Evolutionary conservation across 768 basidiomycete genomes (phyloP), one percentile per base, ranked within the genome.

Genomic region (Lactifluus hygrophoroides): DNA sequence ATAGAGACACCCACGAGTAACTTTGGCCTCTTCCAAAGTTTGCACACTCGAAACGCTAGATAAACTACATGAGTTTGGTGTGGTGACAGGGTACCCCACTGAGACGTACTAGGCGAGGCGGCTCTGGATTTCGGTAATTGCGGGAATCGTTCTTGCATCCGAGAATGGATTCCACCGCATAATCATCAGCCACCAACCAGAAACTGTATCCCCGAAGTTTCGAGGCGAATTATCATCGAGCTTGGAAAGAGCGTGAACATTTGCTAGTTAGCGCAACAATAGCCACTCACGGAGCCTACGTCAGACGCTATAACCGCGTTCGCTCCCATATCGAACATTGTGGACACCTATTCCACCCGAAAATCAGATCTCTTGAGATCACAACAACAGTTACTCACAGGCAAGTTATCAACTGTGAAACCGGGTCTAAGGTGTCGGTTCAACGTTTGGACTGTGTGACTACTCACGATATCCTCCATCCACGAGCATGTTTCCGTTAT

Each of bases 81-180:
- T 27, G 70, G 34, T 66, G 56, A 58, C 35, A 23, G 6, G 28
- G 45, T 32, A 30, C 55, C 30, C n/a, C 3, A 28, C 19, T 6
- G 49, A 51, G 17, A 80, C 93, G 64, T 66, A 96, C 94, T 98
- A 99, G 52, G 95, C 91, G 47, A 99, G 78, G 14, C 96, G 84
- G 70, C 87, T 86, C 72, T 95, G 94, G 55, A 96, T 93, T 70
- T 95, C 93, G 13, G 94, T 88, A 65, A 95, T 92, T 14, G 87
- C 85, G 34, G 94, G 94, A 17, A 95, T 80, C 55, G 79, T 82
- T 56, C 81, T 77, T 34, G 84, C 82, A 67, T 78, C 82, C 6
- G 89, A 88, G 69, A 94, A 94, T 0, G 93, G 93, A 67, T 94
- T 94, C 86, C 84, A 97, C 51, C 92, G 77, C 70, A 96, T 97